Evolutionary conservation across 106 monocot species (phyloP).

Genomic region (Posidonia australis): DNA sequence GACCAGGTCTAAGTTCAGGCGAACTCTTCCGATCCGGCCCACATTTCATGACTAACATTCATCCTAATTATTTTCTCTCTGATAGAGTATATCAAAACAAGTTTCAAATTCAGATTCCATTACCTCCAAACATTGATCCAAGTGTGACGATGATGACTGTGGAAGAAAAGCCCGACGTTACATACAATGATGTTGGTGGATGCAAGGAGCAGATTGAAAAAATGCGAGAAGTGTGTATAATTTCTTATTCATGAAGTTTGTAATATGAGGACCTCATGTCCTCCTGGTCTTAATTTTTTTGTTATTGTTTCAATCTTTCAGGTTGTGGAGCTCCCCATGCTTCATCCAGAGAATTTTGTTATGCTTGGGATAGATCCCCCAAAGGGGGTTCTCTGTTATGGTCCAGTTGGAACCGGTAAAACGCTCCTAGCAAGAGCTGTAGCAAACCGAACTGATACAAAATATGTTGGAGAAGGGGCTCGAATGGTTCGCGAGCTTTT

Average conservation of each 20-base stretch:
- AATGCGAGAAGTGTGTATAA: constrained; percentile 66
- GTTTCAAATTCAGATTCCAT: constrained; percentile 98
- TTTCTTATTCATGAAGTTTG: too few species aligned
- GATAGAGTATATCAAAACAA: constrained; percentile 89
- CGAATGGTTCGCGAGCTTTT: constrained; percentile 98
- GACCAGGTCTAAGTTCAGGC: too few species aligned
- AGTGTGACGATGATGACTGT: constrained; percentile 99
- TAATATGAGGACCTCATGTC: too few species aligned
- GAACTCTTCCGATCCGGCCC: too few species aligned
- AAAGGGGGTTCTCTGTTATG: constrained; percentile 94
- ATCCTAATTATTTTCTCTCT: background rate
- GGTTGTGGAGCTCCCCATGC: constrained; percentile 98
- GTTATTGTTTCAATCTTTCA: constrained; percentile 10
- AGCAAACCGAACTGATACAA: constrained; percentile 90
- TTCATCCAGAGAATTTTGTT: constrained; percentile 99
- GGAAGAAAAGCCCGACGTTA: constrained; percentile 97
- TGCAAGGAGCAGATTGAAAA: constrained; percentile 99
- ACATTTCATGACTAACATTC: too few species aligned
- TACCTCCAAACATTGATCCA: constrained; percentile 98
- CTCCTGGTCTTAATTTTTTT: too few species aligned
- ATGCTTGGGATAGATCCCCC: constrained; percentile 98
- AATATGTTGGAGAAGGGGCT: constrained; percentile 98
- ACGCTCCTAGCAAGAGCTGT: constrained; percentile 95
- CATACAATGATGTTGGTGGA: constrained; percentile 98
- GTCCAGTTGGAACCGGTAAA: constrained; percentile 96